Conservation (phyloP, 2,329 filamentous ascomycete genomes). For the Bertia moriformis region DNA sequence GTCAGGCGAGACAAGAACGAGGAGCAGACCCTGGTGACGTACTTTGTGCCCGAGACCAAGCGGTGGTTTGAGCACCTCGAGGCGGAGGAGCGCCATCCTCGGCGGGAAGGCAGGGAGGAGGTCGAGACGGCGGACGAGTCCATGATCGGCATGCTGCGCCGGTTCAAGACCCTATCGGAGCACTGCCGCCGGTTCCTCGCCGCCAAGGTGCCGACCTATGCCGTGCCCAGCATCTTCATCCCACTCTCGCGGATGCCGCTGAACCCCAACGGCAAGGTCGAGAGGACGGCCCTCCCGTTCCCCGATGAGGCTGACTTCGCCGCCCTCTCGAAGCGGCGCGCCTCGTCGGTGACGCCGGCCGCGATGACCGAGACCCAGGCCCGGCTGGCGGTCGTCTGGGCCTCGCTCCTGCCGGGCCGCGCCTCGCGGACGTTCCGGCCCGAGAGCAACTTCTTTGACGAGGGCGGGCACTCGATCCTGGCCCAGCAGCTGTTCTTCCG, state of each 20-base stretch:
- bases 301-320: conserved; percentile 20
- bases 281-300: conserved; percentile 67
- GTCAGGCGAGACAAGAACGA: conserved; percentile 72
- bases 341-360: no score
- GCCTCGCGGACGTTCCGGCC: no score
- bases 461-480: conserved; percentile 67
- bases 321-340: not conserved
- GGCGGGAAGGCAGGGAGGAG: no score
- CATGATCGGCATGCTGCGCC: conserved; percentile 3
- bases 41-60: conserved; percentile 69
- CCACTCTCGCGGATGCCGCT: conserved; percentile 58
- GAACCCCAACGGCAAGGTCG: conserved; percentile 75
- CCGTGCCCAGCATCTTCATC: conserved; percentile 62
- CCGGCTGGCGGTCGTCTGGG: no score
- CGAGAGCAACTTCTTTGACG: conserved; percentile 56
- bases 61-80: conserved; percentile 50
- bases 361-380: no score
- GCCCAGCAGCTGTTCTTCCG: conserved; percentile 67
- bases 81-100: conserved; percentile 10
- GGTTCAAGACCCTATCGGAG: conserved; percentile 31
- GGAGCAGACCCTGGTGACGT: conserved; percentile 75
- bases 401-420: no score
- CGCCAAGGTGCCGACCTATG: conserved; percentile 58
- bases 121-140: no score
- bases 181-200: conserved; percentile 44